These are phyloP conservation scores for Gnaphalium uliginosum DNA, from an alignment of 129 eudicot species.

Conservation along the genomic window DNA sequence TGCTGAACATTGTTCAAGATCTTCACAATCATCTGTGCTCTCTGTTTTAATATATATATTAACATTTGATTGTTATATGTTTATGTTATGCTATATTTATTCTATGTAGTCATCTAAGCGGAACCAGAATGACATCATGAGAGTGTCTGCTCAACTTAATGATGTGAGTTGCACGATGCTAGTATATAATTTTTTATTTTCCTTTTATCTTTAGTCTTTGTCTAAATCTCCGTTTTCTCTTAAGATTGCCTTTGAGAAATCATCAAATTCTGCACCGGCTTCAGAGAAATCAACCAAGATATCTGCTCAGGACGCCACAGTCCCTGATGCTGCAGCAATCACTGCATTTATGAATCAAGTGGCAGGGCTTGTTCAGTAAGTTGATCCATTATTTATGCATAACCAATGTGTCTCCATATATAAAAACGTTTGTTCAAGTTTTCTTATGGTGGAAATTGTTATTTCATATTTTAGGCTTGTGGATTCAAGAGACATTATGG, in stretches of 20 bases:
- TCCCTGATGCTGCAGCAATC: constrained; percentile 64
- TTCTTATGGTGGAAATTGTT: not conserved
- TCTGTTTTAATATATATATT: not conserved
- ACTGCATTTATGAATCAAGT: constrained; percentile 81
- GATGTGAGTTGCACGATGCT: constrained; percentile 41
- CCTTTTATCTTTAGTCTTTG: constrained; percentile 8
- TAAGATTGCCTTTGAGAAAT: constrained; percentile 50
- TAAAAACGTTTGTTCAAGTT: not conserved
- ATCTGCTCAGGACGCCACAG: constrained; percentile 25
- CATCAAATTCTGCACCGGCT: constrained; percentile 44
- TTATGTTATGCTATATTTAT: not conserved
- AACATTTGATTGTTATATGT: not conserved
- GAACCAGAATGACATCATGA: constrained; percentile 44
- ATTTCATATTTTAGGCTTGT: constrained; percentile 61
- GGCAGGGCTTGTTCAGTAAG: constrained; percentile 77
- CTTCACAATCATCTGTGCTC: not conserved
- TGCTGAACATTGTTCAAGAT: not conserved
- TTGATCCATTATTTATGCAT: constrained; percentile 7
- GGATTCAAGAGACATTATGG: constrained; percentile 92
- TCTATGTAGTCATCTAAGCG: constrained; percentile 48
- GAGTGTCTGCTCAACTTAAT: constrained; percentile 67
- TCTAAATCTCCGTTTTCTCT: constrained; percentile 20
- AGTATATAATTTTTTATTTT: not conserved
- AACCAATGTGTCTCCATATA: not conserved
- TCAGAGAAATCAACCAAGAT: constrained; percentile 35